Base-by-base conservation (phyloP, 257 asterid species). In the Przewalskia tangutica region DNA sequence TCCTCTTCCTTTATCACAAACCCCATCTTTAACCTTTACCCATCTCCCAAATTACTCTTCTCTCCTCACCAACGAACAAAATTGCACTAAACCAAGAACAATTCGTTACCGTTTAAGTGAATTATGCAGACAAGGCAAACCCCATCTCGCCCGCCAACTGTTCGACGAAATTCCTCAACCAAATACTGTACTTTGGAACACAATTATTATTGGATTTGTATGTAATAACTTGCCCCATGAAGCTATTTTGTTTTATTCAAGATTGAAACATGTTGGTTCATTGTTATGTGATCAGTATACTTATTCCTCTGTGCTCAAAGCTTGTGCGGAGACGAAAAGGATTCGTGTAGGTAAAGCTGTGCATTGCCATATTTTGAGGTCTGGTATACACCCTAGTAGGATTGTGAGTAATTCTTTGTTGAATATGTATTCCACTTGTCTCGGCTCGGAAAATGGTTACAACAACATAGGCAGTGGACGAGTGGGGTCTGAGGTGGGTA, bases 161-260 rank as follows among this genome's bases (percentile, higher is more conserved):
- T 91, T 95, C 91, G 97, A 93, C 82, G 85, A 89, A 82, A 92
- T 93, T 90, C 97, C 98, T 17, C 89, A 90, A 73, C 99, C 98
- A 64, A 88, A 93, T 8, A 90, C 96, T 71, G 97, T 95, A 4
- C 89, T 93, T n/a, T 93, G 97, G 96, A 95, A 95, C 90, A 82
- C 99, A 10, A 87, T 95, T 1, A 87, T 95, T 8, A 95, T 95
- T 62, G 99, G 99, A 12, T 92, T 85, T 83, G 48, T 92, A 34
- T 93, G 99, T 85, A 93, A 93, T 80, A 83, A 85, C 85, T 75
- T 90, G 91, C 93, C 95, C 60, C 66, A 81, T 0, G 97, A 95
- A 84, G 98, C 97, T 7, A 83, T 95, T 70, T 81, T 88, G 4
- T 68, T 95, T 85, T 94, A 93, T 55, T 89, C 94, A 4, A 86